phyloP scores from a whole-genome alignment of 2,329 filamentous ascomycete genomes.

The Hirsutella thompsonii region DNA sequence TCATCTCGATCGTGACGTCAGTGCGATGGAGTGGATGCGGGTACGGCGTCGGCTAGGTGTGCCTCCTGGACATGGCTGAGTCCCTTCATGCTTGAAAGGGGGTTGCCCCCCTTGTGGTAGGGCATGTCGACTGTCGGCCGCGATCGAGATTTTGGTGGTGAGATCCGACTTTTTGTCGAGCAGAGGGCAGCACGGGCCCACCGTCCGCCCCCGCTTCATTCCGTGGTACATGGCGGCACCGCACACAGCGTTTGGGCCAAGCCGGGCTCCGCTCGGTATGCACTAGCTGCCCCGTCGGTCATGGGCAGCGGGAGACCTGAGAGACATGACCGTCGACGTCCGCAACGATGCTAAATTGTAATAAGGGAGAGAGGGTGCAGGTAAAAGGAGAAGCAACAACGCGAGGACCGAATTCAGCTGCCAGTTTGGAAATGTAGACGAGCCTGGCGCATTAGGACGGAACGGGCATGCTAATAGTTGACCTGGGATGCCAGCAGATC shows the following conservation, averaged over 20 bases:
- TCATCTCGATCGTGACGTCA: conserved; percentile 2
- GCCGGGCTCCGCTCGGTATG: neutral
- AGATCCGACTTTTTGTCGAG: conserved; percentile 13
- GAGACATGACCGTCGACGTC: too few relatives aligned
- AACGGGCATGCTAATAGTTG: too few relatives aligned
- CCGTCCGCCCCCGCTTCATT: neutral
- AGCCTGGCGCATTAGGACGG: too few relatives aligned
- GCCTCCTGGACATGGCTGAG: neutral
- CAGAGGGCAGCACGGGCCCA: too few relatives aligned
- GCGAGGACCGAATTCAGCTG: too few relatives aligned
- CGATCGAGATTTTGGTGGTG: conserved; percentile 18
- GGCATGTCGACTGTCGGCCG: neutral
- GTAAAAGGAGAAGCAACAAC: too few relatives aligned
- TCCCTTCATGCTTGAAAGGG: neutral
- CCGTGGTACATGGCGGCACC: neutral
- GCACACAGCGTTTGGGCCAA: neutral
- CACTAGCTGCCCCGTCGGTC: too few relatives aligned
- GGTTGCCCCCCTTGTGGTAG: neutral
- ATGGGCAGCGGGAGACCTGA: too few relatives aligned
- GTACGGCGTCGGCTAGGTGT: neutral
- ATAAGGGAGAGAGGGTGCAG: too few relatives aligned
- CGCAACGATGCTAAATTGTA: too few relatives aligned
- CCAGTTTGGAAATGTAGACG: too few relatives aligned
- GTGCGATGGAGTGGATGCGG: neutral
- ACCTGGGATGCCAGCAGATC: too few relatives aligned